phyloP scores from a whole-genome alignment of 148 eudicot species.

The Talinum fruticosum region DNA sequence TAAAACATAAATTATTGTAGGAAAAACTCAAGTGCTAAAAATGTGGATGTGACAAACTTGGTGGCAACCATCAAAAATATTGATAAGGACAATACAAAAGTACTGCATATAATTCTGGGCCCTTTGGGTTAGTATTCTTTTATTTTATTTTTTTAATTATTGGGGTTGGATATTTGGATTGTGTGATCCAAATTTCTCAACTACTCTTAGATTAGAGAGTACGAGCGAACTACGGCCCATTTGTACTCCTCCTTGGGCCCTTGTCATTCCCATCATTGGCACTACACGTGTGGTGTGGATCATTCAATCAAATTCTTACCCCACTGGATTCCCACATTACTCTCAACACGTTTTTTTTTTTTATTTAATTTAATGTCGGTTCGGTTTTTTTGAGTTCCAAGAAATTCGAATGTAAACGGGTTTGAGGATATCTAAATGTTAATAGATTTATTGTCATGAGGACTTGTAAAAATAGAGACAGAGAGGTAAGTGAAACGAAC shows the following conservation, averaged over 20 bases:
- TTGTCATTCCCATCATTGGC: neutral
- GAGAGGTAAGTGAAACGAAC: too few species aligned
- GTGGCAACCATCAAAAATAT: conserved; percentile 19
- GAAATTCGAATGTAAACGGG: too few species aligned
- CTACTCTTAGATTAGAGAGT: too few species aligned
- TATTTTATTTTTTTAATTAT: too few species aligned
- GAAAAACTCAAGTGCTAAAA: neutral
- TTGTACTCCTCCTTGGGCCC: conserved; percentile 1
- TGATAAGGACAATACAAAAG: conserved; percentile 23
- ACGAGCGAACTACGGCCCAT: conserved; percentile 14
- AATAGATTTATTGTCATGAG: too few species aligned
- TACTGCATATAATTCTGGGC: conserved; percentile 14
- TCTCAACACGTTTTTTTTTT: too few species aligned
- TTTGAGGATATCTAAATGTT: too few species aligned
- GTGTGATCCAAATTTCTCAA: conserved; percentile 9
- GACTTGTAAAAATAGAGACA: too few species aligned
- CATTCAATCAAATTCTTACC: neutral
- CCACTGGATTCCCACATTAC: too few species aligned
- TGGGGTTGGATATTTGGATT: conserved; percentile 5
- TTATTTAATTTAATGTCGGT: too few species aligned
- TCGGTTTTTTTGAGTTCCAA: too few species aligned
- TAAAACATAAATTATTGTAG: too few species aligned
- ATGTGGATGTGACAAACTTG: conserved; percentile 15
- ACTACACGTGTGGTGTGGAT: conserved; percentile 13
- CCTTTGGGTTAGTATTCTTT: neutral